Percentiles rank a stretch among this genome's conserved stretches.
phyloP scores from a whole-genome alignment of 192 early-diverging fungal species.

The Coemansia sp. region DNA sequence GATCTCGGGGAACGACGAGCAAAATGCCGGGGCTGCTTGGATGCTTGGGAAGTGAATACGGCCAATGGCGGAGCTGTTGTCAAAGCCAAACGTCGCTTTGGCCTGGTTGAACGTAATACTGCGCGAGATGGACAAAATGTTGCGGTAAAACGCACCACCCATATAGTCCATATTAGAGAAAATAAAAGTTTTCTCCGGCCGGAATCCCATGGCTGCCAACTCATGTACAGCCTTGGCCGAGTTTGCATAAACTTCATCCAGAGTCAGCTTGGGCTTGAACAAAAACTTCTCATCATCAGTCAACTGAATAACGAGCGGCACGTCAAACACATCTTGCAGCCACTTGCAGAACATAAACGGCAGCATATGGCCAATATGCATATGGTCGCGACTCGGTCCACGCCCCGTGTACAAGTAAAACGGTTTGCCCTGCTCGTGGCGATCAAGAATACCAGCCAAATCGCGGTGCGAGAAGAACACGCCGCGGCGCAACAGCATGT shows the following conservation, averaged over 20 bases:
- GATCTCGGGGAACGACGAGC: constrained; percentile 93
- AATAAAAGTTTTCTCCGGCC: constrained; percentile 95
- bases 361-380: constrained; percentile 97
- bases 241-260: constrained; percentile 78
- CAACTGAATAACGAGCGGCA: constrained; percentile 92
- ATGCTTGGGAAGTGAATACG: constrained; percentile 93
- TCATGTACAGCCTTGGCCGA: constrained; percentile 83
- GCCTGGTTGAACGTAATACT: constrained; percentile 81
- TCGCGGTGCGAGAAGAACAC: constrained; percentile 96
- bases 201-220: constrained; percentile 94
- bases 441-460: constrained; percentile 78
- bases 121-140: constrained; percentile 85
- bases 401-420: constrained; percentile 98
- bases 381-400: constrained; percentile 85
- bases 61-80: constrained; percentile 84
- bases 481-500: constrained; percentile 83
- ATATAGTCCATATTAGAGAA: constrained; percentile 92
- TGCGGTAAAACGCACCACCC: constrained; percentile 92
- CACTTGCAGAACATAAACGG: constrained; percentile 98
- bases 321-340: constrained; percentile 95
- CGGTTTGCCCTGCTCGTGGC: constrained; percentile 93
- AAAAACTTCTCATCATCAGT: constrained; percentile 99
- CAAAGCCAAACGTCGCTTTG: constrained; percentile 90
- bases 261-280: constrained; percentile 85
- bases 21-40: constrained; percentile 93